Evolutionary conservation across 1,284 basidiomycete species (phyloP), one percentile per base, ranked within the genome.

Genomic region (Gastroboletus turbinatus): DNA sequence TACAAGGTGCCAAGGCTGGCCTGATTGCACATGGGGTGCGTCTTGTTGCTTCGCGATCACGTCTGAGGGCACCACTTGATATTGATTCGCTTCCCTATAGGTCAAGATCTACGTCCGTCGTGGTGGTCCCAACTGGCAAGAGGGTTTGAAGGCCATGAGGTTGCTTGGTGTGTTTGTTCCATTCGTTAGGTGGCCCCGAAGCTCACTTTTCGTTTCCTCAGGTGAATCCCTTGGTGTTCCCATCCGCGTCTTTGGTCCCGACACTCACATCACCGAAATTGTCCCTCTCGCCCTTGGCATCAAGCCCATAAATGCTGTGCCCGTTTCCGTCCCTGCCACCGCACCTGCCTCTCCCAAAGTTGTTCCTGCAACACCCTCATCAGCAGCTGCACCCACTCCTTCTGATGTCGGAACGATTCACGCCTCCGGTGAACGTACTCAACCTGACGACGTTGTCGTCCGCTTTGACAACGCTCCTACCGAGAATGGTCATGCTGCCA

Each of bases 111-210:
- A 93, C 73, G 94, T 98, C 54, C 93, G 96, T 69, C 95, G 96
- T 74, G 97, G 96, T 74, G 96, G 96, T 25, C 96, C 97, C 64
- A 99, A 99, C 85, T 99, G 98, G 83, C 97, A 99, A 80, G 96
- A 98, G 74, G 96, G 96, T 76, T 86, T 98, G 73, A 97, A 98
- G 80, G 96, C 96, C 52, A 98, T 99, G 95, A 90, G 95, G 63
- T 85, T 98, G 23, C 90, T 98, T 67, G 96, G 68, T 72, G n/a
- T 5, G 61, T 58, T 35, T 32, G 6, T 39, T 50, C 13, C 17
- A 25, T 53, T 42, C n/a, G 16, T 50, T 11, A 4, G 4, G 10
- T 42, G 13, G 3, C 2, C 19, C 1, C 1, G 6, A 45, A 47
- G 6, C 45, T 61, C 3, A 67, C 11, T 7, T 35, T 9, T 42